Evolutionary conservation across 352 stramenopile genomes (phyloP).

Genomic region (Globisporangium spiculum): DNA sequence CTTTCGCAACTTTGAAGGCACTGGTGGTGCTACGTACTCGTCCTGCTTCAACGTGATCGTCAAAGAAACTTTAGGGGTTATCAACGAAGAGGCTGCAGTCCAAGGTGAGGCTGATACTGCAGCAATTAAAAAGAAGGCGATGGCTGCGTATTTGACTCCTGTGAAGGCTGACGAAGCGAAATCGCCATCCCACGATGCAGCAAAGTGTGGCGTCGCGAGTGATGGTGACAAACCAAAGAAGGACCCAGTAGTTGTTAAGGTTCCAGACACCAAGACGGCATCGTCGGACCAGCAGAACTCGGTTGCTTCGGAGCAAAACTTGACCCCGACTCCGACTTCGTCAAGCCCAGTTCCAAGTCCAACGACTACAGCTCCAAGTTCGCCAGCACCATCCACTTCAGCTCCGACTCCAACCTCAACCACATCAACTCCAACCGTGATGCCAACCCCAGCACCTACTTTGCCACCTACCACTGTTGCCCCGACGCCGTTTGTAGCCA

Average conservation of each 20-base stretch:
- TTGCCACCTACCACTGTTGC: background rate
- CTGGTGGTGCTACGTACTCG: constrained; percentile 51
- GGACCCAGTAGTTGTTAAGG: background rate
- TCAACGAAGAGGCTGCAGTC: constrained; percentile 24
- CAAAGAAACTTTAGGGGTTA: background rate
- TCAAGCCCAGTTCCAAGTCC: background rate
- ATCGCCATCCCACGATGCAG: background rate
- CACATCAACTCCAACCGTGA: background rate
- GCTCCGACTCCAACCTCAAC: background rate
- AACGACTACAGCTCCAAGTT: background rate
- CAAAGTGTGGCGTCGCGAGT: background rate
- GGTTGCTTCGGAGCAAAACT: background rate
- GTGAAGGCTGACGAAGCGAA: background rate
- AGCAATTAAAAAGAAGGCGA: too few relatives aligned
- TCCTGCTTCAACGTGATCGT: constrained; percentile 50
- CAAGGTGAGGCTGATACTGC: background rate
- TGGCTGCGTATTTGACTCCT: background rate
- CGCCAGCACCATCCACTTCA: background rate
- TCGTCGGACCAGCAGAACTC: background rate
- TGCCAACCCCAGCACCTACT: background rate
- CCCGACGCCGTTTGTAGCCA: background rate
- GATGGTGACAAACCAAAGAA: background rate
- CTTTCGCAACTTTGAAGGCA: constrained; percentile 17
- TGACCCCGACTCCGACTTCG: background rate
- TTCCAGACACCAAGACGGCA: background rate